Conservation (phyloP, 148 eudicot genomes). For the Rhododendron griersonianum region DNA sequence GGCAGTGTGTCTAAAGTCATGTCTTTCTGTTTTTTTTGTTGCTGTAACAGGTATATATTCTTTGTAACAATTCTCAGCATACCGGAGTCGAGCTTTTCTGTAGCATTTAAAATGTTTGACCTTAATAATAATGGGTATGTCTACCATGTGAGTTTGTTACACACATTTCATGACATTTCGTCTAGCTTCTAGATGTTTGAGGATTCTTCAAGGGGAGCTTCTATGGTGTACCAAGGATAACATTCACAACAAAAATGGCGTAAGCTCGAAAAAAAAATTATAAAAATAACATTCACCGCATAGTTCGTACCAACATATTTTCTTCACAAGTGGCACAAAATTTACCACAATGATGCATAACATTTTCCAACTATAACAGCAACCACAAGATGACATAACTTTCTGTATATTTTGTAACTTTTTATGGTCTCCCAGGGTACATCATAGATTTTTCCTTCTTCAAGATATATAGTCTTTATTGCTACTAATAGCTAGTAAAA, state of each 20-base stretch:
- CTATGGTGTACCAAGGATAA: not conserved
- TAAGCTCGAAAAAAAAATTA: not conserved
- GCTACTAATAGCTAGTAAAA: not conserved
- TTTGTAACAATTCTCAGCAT: conserved; percentile 66
- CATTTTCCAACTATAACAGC: not conserved
- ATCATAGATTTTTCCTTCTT: not conserved
- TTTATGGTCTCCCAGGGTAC: not conserved
- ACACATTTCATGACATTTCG: not conserved
- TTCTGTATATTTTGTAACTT: not conserved
- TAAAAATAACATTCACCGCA: not conserved
- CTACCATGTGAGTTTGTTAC: too few species aligned
- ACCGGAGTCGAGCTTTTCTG: conserved; percentile 65
- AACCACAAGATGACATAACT: not conserved
- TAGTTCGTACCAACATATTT: not conserved
- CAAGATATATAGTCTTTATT: not conserved
- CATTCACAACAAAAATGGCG: not conserved
- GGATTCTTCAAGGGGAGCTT: not conserved
- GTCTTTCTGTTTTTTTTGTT: not conserved
- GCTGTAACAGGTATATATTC: conserved; percentile 52
- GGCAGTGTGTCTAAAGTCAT: not conserved
- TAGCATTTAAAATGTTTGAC: conserved; percentile 73
- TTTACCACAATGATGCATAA: not conserved
- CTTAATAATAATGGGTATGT: conserved; percentile 52
- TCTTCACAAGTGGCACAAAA: not conserved
- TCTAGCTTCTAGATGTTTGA: not conserved